Conservation (phyloP, 768 basidiomycete genomes). For the Gloeostereum incarnatum region DNA sequence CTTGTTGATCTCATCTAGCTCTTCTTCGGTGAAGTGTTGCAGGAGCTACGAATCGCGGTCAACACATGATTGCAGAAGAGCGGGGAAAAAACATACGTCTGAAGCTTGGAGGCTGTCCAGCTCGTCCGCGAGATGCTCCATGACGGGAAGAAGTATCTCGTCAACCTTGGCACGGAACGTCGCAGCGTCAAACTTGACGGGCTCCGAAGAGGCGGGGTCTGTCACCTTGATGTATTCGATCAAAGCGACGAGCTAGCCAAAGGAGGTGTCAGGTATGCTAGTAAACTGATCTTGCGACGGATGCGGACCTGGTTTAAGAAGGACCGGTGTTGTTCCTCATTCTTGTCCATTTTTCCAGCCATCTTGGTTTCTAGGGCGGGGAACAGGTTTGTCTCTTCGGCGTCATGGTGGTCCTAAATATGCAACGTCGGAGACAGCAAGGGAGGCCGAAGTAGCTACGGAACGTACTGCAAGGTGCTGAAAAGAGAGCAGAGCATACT, state of each 20-base stretch:
- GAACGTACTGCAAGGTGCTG: conserved; percentile 4
- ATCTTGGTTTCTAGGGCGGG: conserved; percentile 6
- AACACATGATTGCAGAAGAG: background rate
- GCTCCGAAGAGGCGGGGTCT: background rate
- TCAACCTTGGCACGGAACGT: conserved; percentile 7
- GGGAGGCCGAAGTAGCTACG: background rate
- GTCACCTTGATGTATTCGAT: conserved; percentile 4
- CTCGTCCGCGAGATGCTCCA: conserved; percentile 9
- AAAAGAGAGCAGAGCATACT: conserved; percentile 6
- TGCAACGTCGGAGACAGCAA: background rate
- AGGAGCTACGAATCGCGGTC: conserved; percentile 3
- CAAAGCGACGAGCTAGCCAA: conserved; percentile 4
- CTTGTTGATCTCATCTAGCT: conserved; percentile 8
- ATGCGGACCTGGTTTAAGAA: conserved; percentile 5
- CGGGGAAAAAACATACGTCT: conserved; percentile 1
- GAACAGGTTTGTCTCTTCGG: conserved; percentile 7
- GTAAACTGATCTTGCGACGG: background rate
- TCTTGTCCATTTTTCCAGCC: conserved; percentile 6
- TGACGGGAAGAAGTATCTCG: conserved; percentile 4
- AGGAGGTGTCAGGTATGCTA: background rate
- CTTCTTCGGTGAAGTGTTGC: conserved; percentile 6
- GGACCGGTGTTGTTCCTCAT: conserved; percentile 8
- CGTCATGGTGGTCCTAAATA: conserved; percentile 8
- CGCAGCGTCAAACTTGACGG: conserved; percentile 2
- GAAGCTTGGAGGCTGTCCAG: conserved; percentile 5